Evolutionary conservation across 1,284 basidiomycete genomes (phyloP), one percentile per base, ranked within the genome.

Genomic region (Pseudozyma tsukubaensis): DNA sequence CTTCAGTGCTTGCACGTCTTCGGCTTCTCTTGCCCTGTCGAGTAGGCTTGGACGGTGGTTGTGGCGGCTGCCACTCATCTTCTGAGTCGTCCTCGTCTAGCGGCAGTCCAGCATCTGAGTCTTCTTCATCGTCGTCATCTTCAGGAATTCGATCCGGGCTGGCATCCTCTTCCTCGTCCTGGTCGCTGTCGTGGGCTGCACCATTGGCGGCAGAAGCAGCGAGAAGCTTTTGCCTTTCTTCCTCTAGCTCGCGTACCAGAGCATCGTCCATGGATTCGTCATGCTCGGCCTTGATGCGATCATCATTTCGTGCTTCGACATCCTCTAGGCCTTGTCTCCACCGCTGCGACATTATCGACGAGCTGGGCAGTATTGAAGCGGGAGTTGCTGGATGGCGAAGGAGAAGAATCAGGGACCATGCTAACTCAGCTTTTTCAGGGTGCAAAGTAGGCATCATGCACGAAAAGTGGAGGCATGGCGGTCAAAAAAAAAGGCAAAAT

Each of bases 1-100:
- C 67, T 16, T 59, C 58, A 5, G 65, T 61, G 37, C 50, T 51
- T 4, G 52, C 35, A 1, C 39, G 34, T 5, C 39, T 44, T n/a
- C 62, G 44, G 4, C 49, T 32, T 24, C 62, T 57, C 21, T 74
- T 70, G 34, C 50, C 55, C 9, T 53, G 47, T 8, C 70, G 16
- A 10, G 44, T 50, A 0, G 60, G 19, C 3, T 40, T 40, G 7
- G 52, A 24, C 32, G 57, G 50, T n/a, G 53, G 62, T 36, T 44
- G 42, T 24, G 62, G 57, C 10, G 74, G 74, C n/a, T 57, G 65
- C 71, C 75, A 74, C 51, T 76, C 73, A 51, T 74, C 76, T 34
- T 50, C 66, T 10, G 66, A 65, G 36, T 74, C 62, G 13, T 62
- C 66, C 12, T 68, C 51, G 8, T 67, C 65, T 13, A 43, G 36